These are phyloP conservation scores for Penicillium dipodomyicola DNA, from an alignment of 495 filamentous ascomycete species.

Conservation along the genomic window DNA sequence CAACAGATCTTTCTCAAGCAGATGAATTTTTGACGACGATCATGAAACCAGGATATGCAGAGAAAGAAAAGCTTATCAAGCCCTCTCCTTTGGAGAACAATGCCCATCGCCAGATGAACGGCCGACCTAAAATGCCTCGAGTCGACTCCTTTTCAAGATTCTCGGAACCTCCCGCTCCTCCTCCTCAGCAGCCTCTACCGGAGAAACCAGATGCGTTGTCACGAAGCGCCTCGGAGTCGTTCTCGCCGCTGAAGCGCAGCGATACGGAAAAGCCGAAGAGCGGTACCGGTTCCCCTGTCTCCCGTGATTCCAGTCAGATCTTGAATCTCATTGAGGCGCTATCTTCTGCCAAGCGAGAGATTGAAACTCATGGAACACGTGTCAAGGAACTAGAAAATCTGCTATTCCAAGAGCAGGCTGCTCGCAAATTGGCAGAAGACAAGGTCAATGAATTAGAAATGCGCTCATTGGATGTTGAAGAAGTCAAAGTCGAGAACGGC, in stretches of 20 bases:
- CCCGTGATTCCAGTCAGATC: conserved; percentile 69
- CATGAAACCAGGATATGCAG: conserved; percentile 62
- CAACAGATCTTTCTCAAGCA: conserved; percentile 77
- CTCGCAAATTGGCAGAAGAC: conserved; percentile 79
- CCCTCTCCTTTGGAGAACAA: conserved; percentile 39
- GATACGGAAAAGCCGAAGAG: conserved; percentile 72
- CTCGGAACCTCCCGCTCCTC: conserved; percentile 85
- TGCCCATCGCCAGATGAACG: conserved; percentile 42
- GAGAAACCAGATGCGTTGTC: conserved; percentile 77
- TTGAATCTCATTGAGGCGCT: conserved; percentile 77
- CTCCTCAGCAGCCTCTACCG: conserved; percentile 85
- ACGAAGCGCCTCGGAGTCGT: conserved; percentile 40
- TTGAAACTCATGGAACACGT: conserved; percentile 73
- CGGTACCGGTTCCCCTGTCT: conserved; percentile 58
- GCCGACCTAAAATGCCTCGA: conserved; percentile 55
- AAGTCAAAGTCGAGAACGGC: conserved; percentile 28
- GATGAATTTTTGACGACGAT: conserved; percentile 75
- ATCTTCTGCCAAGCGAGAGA: conserved; percentile 70
- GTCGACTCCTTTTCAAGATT: conserved; percentile 61
- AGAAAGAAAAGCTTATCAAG: conserved; percentile 57
- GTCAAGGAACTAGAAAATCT: conserved; percentile 79
- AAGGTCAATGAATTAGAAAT: conserved; percentile 68
- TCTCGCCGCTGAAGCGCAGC: conserved; percentile 61
- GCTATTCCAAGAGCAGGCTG: conserved; percentile 73
- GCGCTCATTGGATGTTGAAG: conserved; percentile 26